A percentile compares a stretch with the other conserved stretches of the same genome.
These are phyloP conservation scores for Endotrypanum monterogeii DNA, from an alignment of 208 protist genomes.

Conservation along the genomic window DNA sequence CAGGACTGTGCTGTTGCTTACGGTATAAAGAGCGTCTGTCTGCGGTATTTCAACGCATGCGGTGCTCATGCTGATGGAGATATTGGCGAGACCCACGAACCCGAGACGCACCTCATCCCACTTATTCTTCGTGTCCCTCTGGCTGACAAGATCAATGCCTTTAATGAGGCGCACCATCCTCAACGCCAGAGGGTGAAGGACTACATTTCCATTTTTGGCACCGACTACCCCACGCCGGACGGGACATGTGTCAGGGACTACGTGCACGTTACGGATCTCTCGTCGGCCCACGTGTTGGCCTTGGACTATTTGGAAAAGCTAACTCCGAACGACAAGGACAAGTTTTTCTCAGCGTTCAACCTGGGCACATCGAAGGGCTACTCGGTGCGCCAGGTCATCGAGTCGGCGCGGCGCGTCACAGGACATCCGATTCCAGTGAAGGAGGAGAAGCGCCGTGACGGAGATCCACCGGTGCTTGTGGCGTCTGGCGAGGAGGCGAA, in stretches of 20 bases:
- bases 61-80: slow-evolving; percentile 94
- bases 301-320: slow-evolving; percentile 75
- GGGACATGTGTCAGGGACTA: slow-evolving; percentile 98
- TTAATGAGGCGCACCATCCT: slow-evolving; percentile 43
- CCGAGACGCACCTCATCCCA: slow-evolving; percentile 98
- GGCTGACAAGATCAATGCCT: slow-evolving; percentile 69
- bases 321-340: slow-evolving; percentile 36
- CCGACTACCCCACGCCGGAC: slow-evolving; percentile 95
- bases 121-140: slow-evolving; percentile 94
- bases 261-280: slow-evolving; percentile 98
- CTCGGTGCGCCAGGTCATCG: slow-evolving; percentile 96
- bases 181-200: slow-evolving; percentile 40
- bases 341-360: slow-evolving; percentile 92
- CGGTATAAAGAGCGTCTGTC: slow-evolving; percentile 82
- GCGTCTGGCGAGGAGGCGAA: slow-evolving; percentile 66
- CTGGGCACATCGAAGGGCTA: slow-evolving; percentile 95
- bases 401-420: slow-evolving; percentile 89
- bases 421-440: slow-evolving; percentile 90
- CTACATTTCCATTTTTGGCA: slow-evolving; percentile 89
- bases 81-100: slow-evolving; percentile 96
- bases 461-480: slow-evolving; percentile 79
- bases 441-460: slow-evolving; percentile 63
- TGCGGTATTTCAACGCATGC: slow-evolving; percentile 99
- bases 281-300: slow-evolving; percentile 94
- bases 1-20: slow-evolving; percentile 77